Evolutionary conservation across 2,329 filamentous ascomycete genomes (phyloP).

Genomic region (Davidsoniella eucalypti): DNA sequence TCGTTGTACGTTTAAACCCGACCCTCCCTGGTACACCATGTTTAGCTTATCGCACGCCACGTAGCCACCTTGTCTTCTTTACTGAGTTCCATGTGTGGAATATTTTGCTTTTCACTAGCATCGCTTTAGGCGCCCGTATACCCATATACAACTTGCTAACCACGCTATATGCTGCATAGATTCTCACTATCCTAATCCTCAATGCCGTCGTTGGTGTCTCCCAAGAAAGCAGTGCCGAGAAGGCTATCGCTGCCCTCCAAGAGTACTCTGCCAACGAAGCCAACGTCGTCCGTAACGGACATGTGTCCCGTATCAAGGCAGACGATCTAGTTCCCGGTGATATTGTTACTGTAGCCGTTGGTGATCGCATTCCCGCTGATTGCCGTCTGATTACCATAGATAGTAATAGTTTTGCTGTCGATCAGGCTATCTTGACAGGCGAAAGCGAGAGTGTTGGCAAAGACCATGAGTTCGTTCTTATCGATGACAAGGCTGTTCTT

Average conservation of each 20-base stretch:
- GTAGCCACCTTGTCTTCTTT: neutral
- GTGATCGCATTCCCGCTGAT: conserved; percentile 86
- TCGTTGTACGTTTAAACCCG: conserved; percentile 51
- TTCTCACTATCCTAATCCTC: conserved; percentile 88
- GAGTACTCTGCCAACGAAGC: conserved; percentile 98
- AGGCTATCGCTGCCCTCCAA: conserved; percentile 92
- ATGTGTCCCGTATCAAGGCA: conserved; percentile 72
- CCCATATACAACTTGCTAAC: no score
- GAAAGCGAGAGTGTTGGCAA: conserved; percentile 96
- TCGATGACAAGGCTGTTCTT: conserved; percentile 74
- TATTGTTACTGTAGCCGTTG: conserved; percentile 72
- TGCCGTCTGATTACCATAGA: conserved; percentile 80
- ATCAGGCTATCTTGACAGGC: conserved; percentile 92
- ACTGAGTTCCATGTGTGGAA: neutral
- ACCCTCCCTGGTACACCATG: neutral
- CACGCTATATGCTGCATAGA: conserved; percentile 32
- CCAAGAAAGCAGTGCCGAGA: conserved; percentile 96
- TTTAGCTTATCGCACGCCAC: neutral
- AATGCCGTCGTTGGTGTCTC: conserved; percentile 96
- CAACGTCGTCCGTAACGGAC: conserved; percentile 68
- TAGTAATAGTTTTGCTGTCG: conserved; percentile 93
- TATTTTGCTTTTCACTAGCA: no score
- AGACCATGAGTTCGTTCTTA: conserved; percentile 47
- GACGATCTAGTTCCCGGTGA: conserved; percentile 94
- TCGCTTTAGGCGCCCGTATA: no score